Percentiles rank a stretch among this genome's conserved stretches.
Evolutionary conservation across 805 yeast species (phyloP).

Genomic region (Metschnikowia gruessii): DNA sequence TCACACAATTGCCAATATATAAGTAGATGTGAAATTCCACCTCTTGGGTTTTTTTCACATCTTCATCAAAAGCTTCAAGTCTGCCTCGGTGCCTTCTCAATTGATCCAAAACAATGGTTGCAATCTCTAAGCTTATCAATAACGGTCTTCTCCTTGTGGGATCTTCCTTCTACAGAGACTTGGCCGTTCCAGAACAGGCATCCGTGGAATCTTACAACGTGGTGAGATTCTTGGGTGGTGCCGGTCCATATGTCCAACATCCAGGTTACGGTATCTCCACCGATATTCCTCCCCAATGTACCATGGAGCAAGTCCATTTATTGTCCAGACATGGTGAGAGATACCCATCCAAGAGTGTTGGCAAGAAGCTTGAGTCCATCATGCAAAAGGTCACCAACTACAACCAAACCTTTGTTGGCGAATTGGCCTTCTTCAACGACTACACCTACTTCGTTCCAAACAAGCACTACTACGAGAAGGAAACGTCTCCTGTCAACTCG

Average conservation of each 20-base stretch:
- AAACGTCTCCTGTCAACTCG: conserved; percentile 46
- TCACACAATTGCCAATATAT: background rate
- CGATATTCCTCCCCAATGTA: conserved; percentile 49
- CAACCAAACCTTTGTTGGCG: conserved; percentile 41
- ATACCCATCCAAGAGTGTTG: conserved; percentile 44
- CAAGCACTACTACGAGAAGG: conserved; percentile 44
- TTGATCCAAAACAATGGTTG: conserved; percentile 24
- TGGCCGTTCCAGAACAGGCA: conserved; percentile 42
- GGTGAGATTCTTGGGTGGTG: conserved; percentile 50
- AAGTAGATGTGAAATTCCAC: too few relatives aligned
- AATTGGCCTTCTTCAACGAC: conserved; percentile 51
- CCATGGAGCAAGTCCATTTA: conserved; percentile 64
- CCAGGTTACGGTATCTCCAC: conserved; percentile 53
- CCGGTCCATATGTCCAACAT: conserved; percentile 53
- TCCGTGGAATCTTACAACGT: conserved; percentile 46
- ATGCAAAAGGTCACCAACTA: conserved; percentile 26
- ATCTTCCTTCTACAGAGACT: conserved; percentile 26
- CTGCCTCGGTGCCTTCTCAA: background rate
- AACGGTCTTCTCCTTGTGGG: conserved; percentile 31
- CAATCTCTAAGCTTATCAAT: conserved; percentile 26
- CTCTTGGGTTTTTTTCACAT: too few relatives aligned
- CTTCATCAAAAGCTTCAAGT: background rate
- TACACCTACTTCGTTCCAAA: conserved; percentile 49
- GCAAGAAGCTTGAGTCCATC: conserved; percentile 28
- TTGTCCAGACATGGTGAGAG: conserved; percentile 80